Evolutionary conservation across 78 protist genomes (phyloP).

Genomic region (Cavenderia fasciculata): DNA sequence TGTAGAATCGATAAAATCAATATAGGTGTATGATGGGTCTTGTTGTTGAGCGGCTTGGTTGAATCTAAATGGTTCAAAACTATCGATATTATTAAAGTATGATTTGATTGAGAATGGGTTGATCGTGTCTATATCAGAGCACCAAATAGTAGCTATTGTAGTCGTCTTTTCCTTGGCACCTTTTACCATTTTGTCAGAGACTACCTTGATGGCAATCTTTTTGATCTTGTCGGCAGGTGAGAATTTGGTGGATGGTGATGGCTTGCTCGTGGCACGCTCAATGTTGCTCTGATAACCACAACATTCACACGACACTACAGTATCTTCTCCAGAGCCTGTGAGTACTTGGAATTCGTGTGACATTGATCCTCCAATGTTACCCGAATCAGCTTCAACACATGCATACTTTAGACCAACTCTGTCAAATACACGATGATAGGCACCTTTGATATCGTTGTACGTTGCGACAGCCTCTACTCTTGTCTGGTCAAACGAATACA

Average conservation of each 20-base stretch:
- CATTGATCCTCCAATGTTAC: slow-evolving; percentile 87
- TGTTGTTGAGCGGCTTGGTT: background rate
- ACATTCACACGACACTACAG: slow-evolving; percentile 54
- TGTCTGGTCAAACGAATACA: slow-evolving; percentile 86
- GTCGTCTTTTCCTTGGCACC: background rate
- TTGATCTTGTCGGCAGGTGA: no score
- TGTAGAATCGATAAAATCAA: background rate
- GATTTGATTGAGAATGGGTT: slow-evolving; percentile 16
- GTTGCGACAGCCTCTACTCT: slow-evolving; percentile 65
- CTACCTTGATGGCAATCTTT: no score
- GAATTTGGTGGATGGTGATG: background rate
- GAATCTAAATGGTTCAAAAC: background rate
- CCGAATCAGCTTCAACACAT: slow-evolving; percentile 87
- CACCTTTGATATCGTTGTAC: slow-evolving; percentile 58
- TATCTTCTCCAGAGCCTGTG: slow-evolving; percentile 84
- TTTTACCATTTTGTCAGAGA: no score
- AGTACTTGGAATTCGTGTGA: slow-evolving; percentile 90
- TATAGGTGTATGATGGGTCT: background rate
- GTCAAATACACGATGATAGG: slow-evolving; percentile 78
- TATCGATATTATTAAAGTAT: slow-evolving; percentile 3
- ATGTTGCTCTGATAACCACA: slow-evolving; percentile 84
- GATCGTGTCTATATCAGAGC: background rate
- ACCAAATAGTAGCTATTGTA: background rate
- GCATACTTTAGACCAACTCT: slow-evolving; percentile 66
- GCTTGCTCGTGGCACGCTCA: slow-evolving; percentile 73